Evolutionary conservation across 129 eudicot species (phyloP).

Genomic region (Ambrosia trifida): DNA sequence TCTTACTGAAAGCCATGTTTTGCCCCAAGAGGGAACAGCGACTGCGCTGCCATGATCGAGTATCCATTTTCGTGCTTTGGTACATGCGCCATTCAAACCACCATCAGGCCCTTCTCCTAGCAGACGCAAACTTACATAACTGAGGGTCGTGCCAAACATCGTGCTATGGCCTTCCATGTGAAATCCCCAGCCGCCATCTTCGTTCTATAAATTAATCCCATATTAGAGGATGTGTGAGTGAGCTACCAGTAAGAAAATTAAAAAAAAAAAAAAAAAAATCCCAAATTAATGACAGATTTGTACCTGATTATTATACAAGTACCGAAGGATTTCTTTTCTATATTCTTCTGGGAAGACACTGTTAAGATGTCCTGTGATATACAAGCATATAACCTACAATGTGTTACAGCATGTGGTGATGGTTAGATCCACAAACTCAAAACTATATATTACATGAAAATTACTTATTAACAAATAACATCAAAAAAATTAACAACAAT

Average conservation of each 20-base stretch:
- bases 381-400: conserved; percentile 61
- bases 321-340: conserved; percentile 54
- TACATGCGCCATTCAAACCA: conserved; percentile 48
- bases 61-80: conserved; percentile 70
- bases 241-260: no score
- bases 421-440: neutral
- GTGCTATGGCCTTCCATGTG: conserved; percentile 71
- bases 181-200: conserved; percentile 84
- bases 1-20: conserved; percentile 70
- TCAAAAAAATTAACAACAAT: neutral
- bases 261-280: no score
- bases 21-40: conserved; percentile 77
- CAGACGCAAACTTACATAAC: conserved; percentile 60
- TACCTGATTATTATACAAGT: conserved; percentile 60
- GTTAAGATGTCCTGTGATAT: conserved; percentile 71
- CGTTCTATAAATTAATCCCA: conserved; percentile 38
- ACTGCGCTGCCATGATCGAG: conserved; percentile 66
- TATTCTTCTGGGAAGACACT: conserved; percentile 47
- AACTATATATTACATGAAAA: neutral
- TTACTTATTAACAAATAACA: neutral
- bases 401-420: neutral
- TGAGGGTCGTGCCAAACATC: conserved; percentile 60
- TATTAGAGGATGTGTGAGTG: neutral
- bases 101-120: conserved; percentile 66
- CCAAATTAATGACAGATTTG: neutral